Base-by-base conservation (phyloP, 345 rosid genomes). In the Aurinia saxatilis region DNA sequence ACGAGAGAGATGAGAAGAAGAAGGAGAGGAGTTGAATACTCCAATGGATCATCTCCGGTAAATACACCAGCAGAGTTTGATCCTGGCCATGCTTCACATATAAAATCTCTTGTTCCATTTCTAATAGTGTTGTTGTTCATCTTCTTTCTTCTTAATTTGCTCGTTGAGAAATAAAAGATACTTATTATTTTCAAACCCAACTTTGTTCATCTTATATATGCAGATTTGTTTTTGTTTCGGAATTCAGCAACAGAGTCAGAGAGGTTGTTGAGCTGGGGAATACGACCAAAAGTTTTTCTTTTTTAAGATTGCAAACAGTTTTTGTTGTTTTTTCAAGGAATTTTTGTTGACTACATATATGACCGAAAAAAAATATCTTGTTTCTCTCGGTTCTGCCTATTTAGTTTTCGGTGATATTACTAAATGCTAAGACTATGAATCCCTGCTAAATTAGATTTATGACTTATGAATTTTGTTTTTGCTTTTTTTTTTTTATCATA, bases 1-100 rank as follows among this genome's bases (percentile, higher is more conserved):
- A 77, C 69, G 25, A 77, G 23, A 40, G 56, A 45, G 19, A 75
- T 50, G 16, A 71, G 78, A 34, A 72, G 34, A 14, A 69, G 45
- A 12, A 76, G 67, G 19, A 50, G 57, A 41, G 50, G 61, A 42
- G 68, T 27, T 27, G 77, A 51, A 52, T 36, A 60, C 12, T 62
- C 0, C 7, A 21, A 1, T 0, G 68, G 42, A 19, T 71, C 42
- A 7, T 65, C 42, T 48, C 57, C 67, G 7, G 46, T 14, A 6
- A 50, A 48, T 8, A 19, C 1, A 14, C 60, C 67, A 8, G 10
- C 34, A 15, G 60, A 51, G 52, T 1, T 46, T 66, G 71, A 18
- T 38, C 65, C 72, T 8, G 15, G 15, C 70, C 61, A 53, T 44
- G 37, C 29, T 38, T 55, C 70, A 47, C 70, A 66, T 23, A 66